A percentile compares a stretch with the other conserved stretches of the same genome.
Conservation (phyloP, 164 flowering plant genomes). For the Liriodendron chinense region DNA sequence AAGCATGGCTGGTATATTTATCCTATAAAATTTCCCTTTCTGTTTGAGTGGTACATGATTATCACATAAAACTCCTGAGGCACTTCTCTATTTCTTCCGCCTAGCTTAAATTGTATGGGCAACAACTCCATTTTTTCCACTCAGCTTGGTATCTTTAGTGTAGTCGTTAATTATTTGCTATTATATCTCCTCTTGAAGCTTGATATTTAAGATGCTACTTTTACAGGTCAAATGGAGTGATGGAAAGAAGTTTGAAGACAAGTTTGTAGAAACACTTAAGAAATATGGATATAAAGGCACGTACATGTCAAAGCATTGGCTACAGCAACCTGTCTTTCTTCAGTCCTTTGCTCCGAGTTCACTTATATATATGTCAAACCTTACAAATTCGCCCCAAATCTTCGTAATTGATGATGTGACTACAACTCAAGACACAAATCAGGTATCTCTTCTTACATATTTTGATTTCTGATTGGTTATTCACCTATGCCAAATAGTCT, state of each 20-base stretch:
- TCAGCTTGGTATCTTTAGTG: too few relatives aligned
- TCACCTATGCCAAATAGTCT: not conserved
- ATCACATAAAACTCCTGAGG: too few relatives aligned
- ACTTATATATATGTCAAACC: slow-evolving; percentile 63
- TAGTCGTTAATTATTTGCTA: too few relatives aligned
- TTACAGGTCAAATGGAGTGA: slow-evolving; percentile 69
- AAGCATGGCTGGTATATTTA: too few relatives aligned
- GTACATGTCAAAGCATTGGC: slow-evolving; percentile 82
- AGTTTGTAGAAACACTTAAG: not conserved
- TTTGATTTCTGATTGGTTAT: not conserved
- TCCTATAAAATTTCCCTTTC: too few relatives aligned
- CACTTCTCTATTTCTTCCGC: too few relatives aligned
- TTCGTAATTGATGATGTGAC: slow-evolving; percentile 76
- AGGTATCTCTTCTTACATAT: slow-evolving; percentile 43
- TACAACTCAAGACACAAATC: slow-evolving; percentile 82
- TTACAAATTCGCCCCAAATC: slow-evolving; percentile 77
- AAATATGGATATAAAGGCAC: slow-evolving; percentile 39
- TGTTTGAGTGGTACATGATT: too few relatives aligned
- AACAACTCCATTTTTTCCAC: too few relatives aligned
- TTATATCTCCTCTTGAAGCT: not conserved
- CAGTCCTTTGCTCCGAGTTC: slow-evolving; percentile 98
- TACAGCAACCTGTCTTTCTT: slow-evolving; percentile 78
- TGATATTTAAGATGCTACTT: not conserved
- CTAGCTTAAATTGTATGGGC: too few relatives aligned
- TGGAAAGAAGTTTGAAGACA: slow-evolving; percentile 9